Base-by-base conservation (phyloP, 108 stramenopile species). In the Discostella pseudostelligera region DNA sequence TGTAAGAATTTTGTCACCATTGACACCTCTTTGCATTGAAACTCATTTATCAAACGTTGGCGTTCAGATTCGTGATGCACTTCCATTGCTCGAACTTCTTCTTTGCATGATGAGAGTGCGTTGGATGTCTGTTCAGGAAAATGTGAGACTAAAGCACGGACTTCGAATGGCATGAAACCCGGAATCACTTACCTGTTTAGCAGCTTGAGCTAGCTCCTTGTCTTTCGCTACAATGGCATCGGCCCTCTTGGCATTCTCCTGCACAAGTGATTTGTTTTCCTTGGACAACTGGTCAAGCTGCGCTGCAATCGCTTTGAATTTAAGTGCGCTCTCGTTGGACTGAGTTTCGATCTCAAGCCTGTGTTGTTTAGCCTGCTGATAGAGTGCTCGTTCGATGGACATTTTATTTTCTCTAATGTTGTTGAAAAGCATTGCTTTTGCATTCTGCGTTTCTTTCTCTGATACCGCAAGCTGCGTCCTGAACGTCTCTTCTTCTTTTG, bases 381-480 rank as follows among this genome's bases (percentile, higher is more conserved):
- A 56, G 37, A 77, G 32, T 47, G 61, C 45, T 20, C 57, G 22
- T 47, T 64, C 68, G 35, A 76, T 22, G 20, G 57, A 69, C 20
- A 45, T 47, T 39, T 77, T 67, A 20, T 55, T 51, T 50, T 77
- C 76, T 39, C 68, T 35, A 3, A 77, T 59, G 22, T 67, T 63
- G 29, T 51, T 40, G 51, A 69, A 77, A 17, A 77, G 68, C 45
- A 77, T 77, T 48, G 58, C 21, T 53, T 77, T 77, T 17, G 76
- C 61, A 44, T 77, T 63, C 14, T 56, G 48, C 5, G 56, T 48
- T 35, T 69, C 68, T 16, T 69, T 64, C 14, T 37, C 44, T 32
- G 57, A 56, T 16, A 46, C 43, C 17, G 37, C 62, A 10, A 77
- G 20, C 50, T 60, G 62, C 35, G 10, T 20, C 12, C 61, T 39